Conservation (phyloP, 345 rosid genomes). For the Clarkia xantiana region DNA sequence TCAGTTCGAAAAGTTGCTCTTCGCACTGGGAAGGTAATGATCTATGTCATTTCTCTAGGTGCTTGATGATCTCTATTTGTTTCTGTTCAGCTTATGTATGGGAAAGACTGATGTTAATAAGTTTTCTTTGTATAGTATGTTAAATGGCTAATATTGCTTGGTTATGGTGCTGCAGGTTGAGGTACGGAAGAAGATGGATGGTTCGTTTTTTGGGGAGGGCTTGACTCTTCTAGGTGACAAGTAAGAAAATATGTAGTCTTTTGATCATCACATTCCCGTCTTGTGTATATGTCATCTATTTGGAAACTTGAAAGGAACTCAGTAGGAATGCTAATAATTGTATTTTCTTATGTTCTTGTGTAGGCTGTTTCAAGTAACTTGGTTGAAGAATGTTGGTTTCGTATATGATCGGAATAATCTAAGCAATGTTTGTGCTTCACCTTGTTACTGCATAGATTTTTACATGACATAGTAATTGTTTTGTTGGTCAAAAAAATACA, state of each 20-base stretch:
- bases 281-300: neutral
- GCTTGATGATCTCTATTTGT: neutral
- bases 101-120: neutral
- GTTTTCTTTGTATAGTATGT: neutral
- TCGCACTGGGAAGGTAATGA: slow-evolving; percentile 58
- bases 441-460: slow-evolving; percentile 2
- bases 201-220: slow-evolving; percentile 70
- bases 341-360: slow-evolving; percentile 25
- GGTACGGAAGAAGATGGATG: slow-evolving; percentile 36
- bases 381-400: slow-evolving; percentile 83
- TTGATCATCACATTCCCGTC: neutral
- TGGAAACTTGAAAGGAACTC: neutral
- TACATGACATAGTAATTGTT: neutral
- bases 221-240: slow-evolving; percentile 73
- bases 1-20: slow-evolving; percentile 70
- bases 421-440: slow-evolving; percentile 54
- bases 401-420: slow-evolving; percentile 57
- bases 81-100: neutral
- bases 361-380: slow-evolving; percentile 89
- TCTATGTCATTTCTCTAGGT: neutral
- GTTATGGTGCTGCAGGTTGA: slow-evolving; percentile 33
- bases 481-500: neutral
- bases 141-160: neutral
- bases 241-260: slow-evolving; percentile 17
- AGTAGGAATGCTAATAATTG: slow-evolving; percentile 11